Evolutionary conservation across 208 protist species (phyloP).

Genomic region (Naegleria lovaniensis): DNA sequence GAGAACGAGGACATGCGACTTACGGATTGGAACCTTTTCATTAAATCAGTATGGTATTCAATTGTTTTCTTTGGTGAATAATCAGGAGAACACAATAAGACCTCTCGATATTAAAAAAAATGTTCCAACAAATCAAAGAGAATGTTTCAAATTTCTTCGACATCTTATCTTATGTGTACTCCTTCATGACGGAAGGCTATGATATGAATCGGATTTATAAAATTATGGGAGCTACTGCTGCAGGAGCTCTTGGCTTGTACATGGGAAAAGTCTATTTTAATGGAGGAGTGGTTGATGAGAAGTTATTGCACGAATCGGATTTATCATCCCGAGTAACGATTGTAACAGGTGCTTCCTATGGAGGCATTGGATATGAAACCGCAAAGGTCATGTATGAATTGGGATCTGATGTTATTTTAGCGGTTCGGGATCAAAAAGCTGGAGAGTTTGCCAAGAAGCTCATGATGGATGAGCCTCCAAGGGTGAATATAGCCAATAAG

Average conservation of each 20-base stretch:
- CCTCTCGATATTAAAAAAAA: no score
- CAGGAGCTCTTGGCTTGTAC: background rate
- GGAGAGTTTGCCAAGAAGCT: conserved; percentile 41
- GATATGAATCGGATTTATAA: background rate
- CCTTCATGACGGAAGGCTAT: background rate
- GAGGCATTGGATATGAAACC: background rate
- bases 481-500: background rate
- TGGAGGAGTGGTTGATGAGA: background rate
- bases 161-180: background rate
- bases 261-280: background rate
- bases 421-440: background rate
- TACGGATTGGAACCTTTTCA: background rate
- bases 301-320: background rate
- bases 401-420: background rate
- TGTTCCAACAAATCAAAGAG: background rate
- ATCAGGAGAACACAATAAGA: no score
- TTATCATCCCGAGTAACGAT: conserved; percentile 31
- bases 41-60: no score
- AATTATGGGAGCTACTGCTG: background rate
- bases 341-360: background rate
- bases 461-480: conserved; percentile 26
- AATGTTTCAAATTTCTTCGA: background rate
- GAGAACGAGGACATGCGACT: no score
- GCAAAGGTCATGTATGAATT: background rate
- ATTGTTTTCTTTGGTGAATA: no score